phyloP scores from a whole-genome alignment of 371 early-diverging fungal genomes.

The Apophysomyces variabilis region DNA sequence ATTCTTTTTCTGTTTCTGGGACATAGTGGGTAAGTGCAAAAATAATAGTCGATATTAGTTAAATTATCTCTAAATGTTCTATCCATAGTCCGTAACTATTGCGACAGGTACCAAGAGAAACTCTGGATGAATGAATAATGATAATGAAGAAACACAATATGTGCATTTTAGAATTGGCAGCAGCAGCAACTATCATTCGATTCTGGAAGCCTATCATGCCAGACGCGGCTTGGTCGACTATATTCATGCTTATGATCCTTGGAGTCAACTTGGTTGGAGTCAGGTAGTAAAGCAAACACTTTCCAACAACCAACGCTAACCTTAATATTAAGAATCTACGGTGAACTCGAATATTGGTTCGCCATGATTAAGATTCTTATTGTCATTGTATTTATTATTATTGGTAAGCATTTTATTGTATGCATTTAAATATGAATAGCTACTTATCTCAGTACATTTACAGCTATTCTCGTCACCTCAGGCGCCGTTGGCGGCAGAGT shows the following conservation, averaged over 20 bases:
- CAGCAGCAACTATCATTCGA: constrained; percentile 77
- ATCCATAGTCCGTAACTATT: constrained; percentile 36
- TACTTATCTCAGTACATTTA: constrained; percentile 13
- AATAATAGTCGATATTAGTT: not conserved
- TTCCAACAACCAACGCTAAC: not conserved
- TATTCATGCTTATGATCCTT: constrained; percentile 61
- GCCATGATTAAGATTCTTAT: constrained; percentile 72
- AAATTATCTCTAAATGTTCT: not conserved
- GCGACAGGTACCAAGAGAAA: constrained; percentile 31
- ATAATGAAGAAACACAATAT: not conserved
- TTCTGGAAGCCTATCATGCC: constrained; percentile 72
- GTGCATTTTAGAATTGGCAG: constrained; percentile 69
- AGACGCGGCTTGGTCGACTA: constrained; percentile 63
- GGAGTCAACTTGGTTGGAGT: constrained; percentile 64
- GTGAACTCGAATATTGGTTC: constrained; percentile 81
- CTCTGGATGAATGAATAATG: not conserved
- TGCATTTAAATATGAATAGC: not conserved
- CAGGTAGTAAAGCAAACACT: constrained; percentile 19
- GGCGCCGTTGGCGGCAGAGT: constrained; percentile 67
- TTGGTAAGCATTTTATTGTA: constrained; percentile 47
- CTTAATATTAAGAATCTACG: constrained; percentile 52
- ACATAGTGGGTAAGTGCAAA: constrained; percentile 40
- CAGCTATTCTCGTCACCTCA: constrained; percentile 64
- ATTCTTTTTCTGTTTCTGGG: not conserved
- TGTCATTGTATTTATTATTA: constrained; percentile 71